Base-by-base conservation (phyloP, 139 green algal species). In the Haematococcus sp. region DNA sequence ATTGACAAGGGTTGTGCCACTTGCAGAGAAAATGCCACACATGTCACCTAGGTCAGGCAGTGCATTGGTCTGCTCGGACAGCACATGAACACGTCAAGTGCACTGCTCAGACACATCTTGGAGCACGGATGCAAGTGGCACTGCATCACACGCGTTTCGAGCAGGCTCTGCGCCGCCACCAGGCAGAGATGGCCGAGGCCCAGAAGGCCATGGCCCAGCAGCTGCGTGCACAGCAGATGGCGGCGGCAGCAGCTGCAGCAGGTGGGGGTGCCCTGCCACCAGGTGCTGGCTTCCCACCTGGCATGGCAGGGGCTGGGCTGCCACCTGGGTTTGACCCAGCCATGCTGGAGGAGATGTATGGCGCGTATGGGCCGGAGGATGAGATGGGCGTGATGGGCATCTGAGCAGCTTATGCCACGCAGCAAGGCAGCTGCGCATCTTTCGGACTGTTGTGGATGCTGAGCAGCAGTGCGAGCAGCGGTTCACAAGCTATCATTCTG, bases 121-220 rank as follows among this genome's bases (percentile, higher is more conserved):
- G n/a, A n/a, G n/a, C n/a, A n/a, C n/a, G n/a, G n/a, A n/a, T n/a
- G n/a, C n/a, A n/a, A n/a, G n/a, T n/a, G n/a, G n/a, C n/a, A n/a
- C 27, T 68, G 31, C 22, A 20, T 61, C 19, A 31, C 58, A 23
- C 28, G 27, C 4, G 58, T 65, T 65, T 69, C 11, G 40, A 19
- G 40, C 64, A 71, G 64, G 64, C 40, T 4, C n/a, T 71, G 35
- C 64, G 64, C 20, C 64, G 30, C 32, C 64, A 71, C 35, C 64
- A 54, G 20, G 4, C 35, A 19, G 40, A 71, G n/a, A 71, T 71
- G 64, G 64, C 64, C 2, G 11, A 52, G 7, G 64, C 64, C 4
- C 64, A 71, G 40, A n/a, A 34, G n/a, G 64, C 64, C 35, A 71
- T 71, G 64, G 64, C 27, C 3, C n/a, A 20, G 22, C 64, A 71